These are phyloP conservation scores for Brassica nigra DNA, from an alignment of 345 rosid genomes.

Conservation along the genomic window DNA sequence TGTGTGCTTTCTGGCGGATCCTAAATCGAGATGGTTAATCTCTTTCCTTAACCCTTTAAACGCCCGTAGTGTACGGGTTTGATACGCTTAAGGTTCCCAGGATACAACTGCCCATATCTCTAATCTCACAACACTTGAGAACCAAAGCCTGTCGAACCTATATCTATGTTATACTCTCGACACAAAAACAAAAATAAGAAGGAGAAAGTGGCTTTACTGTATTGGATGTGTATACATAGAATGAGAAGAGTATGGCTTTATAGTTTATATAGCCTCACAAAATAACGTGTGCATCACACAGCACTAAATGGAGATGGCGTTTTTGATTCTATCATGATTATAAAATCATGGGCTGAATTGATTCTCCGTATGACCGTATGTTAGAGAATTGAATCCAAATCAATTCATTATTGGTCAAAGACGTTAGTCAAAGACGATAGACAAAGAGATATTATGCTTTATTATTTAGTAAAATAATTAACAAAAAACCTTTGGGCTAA, in stretches of 20 bases:
- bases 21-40: too few species aligned
- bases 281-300: not conserved
- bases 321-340: too few species aligned
- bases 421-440: too few species aligned
- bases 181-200: not conserved
- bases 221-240: not conserved
- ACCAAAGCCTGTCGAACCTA: not conserved
- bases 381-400: too few species aligned
- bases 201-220: not conserved
- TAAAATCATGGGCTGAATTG: too few species aligned
- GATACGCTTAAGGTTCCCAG: not conserved
- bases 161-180: not conserved
- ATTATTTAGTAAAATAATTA: too few species aligned
- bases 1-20: too few species aligned
- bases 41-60: not conserved
- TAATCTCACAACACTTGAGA: not conserved
- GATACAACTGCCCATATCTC: not conserved
- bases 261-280: not conserved
- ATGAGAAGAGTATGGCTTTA: not conserved
- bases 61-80: not conserved
- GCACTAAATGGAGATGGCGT: too few species aligned
- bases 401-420: too few species aligned
- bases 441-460: too few species aligned
- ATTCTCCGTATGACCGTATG: too few species aligned
- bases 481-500: too few species aligned